Conservation (phyloP, 371 early-diverging fungal species). For the Circinella minor region DNA sequence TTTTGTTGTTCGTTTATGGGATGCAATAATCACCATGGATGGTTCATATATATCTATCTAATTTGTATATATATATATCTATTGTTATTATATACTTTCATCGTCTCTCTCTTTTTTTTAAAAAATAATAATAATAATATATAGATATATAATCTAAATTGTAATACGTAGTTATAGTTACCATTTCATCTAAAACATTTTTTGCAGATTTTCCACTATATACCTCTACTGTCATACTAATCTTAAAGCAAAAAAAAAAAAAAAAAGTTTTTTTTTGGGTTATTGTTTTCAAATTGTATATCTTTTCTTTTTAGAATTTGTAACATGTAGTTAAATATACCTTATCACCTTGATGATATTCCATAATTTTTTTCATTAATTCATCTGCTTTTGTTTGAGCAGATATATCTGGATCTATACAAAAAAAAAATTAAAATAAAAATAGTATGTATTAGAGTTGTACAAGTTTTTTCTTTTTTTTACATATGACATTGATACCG, state of each 20-base stretch:
- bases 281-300: too few relatives aligned
- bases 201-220: conserved; percentile 4
- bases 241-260: not conserved
- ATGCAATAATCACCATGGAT: conserved; percentile 9
- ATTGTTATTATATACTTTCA: not conserved
- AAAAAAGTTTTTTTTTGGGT: too few relatives aligned
- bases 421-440: too few relatives aligned
- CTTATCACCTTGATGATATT: conserved; percentile 15
- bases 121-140: not conserved
- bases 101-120: not conserved
- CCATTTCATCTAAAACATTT: conserved; percentile 4
- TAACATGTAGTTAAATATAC: not conserved
- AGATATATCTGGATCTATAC: not conserved
- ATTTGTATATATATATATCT: not conserved
- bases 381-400: conserved; percentile 17
- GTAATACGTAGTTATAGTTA: not conserved
- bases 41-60: conserved; percentile 21
- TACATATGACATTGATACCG: not conserved
- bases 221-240: conserved; percentile 11
- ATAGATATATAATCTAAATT: not conserved
- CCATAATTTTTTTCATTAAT: conserved; percentile 9
- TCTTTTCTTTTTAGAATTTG: not conserved
- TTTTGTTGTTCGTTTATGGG: not conserved
- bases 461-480: too few relatives aligned
- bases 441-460: too few relatives aligned